Percentiles rank a stretch among this genome's conserved stretches.
phyloP scores from a whole-genome alignment of 2,329 filamentous ascomycete species.

The Alternaria solani region DNA sequence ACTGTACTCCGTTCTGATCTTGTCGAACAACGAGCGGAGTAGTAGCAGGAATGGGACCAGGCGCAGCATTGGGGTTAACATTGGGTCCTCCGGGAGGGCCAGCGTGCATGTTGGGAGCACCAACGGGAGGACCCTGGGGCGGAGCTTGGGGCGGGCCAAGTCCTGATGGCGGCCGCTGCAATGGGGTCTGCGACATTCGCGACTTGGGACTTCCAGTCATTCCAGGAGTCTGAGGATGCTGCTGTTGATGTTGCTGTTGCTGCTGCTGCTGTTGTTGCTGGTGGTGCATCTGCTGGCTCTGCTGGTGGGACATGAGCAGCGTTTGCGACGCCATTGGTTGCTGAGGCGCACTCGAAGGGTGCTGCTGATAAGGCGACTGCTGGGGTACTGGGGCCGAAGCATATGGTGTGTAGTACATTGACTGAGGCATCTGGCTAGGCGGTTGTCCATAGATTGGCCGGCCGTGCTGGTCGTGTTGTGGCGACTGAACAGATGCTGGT shows the following conservation, averaged over 20 bases:
- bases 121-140: slow-evolving; percentile 52
- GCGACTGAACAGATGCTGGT: slow-evolving; percentile 89
- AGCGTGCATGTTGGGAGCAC: slow-evolving; percentile 53
- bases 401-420: slow-evolving; percentile 77
- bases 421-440: slow-evolving; percentile 78
- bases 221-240: slow-evolving; percentile 61
- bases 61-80: slow-evolving; percentile 88
- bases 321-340: slow-evolving; percentile 60
- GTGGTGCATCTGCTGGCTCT: slow-evolving; percentile 52
- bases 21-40: slow-evolving; percentile 93
- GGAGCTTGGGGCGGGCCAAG: slow-evolving; percentile 51
- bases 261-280: slow-evolving; percentile 21
- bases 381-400: slow-evolving; percentile 58
- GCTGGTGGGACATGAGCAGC: slow-evolving; percentile 63
- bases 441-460: slow-evolving; percentile 85
- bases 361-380: slow-evolving; percentile 65
- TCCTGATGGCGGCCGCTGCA: slow-evolving; percentile 66
- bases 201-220: slow-evolving; percentile 68
- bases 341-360: slow-evolving; percentile 64
- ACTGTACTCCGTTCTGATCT: slow-evolving; percentile 95
- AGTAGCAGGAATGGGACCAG: slow-evolving; percentile 94
- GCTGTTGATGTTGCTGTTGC: slow-evolving; percentile 55
- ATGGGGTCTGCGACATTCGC: slow-evolving; percentile 57
- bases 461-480: slow-evolving; percentile 87
- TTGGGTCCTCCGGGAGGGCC: slow-evolving; percentile 55